Conservation (phyloP, 805 yeast species). For the Wickerhamiella cacticola region DNA sequence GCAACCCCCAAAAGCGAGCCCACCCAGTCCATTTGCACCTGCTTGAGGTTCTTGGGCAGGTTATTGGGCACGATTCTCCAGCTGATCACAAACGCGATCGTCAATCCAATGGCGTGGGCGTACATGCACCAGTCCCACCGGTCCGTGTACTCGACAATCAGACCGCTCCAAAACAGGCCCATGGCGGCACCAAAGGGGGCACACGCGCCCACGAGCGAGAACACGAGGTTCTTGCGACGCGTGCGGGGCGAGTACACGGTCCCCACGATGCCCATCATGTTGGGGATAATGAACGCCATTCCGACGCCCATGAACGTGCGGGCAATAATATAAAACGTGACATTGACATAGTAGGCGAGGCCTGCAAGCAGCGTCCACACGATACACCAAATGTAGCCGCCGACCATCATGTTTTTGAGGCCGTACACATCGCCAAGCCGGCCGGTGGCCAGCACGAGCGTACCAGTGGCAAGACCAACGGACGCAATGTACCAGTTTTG, state of each 20-base stretch:
- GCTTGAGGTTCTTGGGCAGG: slow-evolving; percentile 13
- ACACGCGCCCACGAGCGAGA: slow-evolving; percentile 46
- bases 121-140: slow-evolving; percentile 30
- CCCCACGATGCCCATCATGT: slow-evolving; percentile 47
- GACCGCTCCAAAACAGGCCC: slow-evolving; percentile 38
- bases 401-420: slow-evolving; percentile 39
- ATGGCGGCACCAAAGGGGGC: slow-evolving; percentile 53
- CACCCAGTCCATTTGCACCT: slow-evolving; percentile 33
- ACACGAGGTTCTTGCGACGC: slow-evolving; percentile 39
- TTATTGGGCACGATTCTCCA: slow-evolving; percentile 14
- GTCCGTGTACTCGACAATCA: slow-evolving; percentile 17
- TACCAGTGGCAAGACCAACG: slow-evolving; percentile 58
- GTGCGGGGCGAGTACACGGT: slow-evolving; percentile 20
- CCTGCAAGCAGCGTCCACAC: slow-evolving; percentile 55
- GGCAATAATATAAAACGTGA: slow-evolving; percentile 29
- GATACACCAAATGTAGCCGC: slow-evolving; percentile 45
- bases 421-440: slow-evolving; percentile 65
- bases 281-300: slow-evolving; percentile 47
- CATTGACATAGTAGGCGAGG: slow-evolving; percentile 36
- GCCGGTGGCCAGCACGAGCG: slow-evolving; percentile 58
- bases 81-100: slow-evolving; percentile 13
- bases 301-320: slow-evolving; percentile 59
- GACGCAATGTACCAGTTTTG: slow-evolving; percentile 60
- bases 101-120: slow-evolving; percentile 32
- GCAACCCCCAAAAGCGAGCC: slow-evolving; percentile 48